Conservation (phyloP, 768 basidiomycete genomes). For the Coprinellus aureogranulatus region DNA sequence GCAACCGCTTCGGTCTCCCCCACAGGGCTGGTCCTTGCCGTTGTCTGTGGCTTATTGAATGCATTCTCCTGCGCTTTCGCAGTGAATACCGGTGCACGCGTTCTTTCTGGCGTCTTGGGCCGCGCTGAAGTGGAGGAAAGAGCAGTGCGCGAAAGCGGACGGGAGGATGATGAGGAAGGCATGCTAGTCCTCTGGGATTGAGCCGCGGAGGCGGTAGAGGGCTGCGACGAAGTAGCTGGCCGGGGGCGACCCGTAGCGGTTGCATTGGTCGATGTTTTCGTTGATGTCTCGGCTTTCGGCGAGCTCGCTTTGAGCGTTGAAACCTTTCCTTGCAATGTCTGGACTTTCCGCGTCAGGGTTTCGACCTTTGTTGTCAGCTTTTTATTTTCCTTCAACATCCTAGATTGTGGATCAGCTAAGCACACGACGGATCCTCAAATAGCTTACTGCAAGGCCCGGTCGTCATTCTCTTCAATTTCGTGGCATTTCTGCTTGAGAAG, state of each 20-base stretch:
- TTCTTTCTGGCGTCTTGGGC: conserved; percentile 55
- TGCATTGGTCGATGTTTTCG: neutral
- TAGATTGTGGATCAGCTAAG: conserved; percentile 25
- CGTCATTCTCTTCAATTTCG: conserved; percentile 85
- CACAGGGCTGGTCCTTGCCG: neutral
- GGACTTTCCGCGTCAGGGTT: conserved; percentile 67
- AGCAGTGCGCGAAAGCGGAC: conserved; percentile 29
- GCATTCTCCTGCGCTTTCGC: conserved; percentile 29
- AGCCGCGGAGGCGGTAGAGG: conserved; percentile 14
- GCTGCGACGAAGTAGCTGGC: conserved; percentile 16
- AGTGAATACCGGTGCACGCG: conserved; percentile 31
- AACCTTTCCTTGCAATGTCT: conserved; percentile 67
- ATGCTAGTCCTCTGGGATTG: conserved; percentile 12
- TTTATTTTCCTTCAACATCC: conserved; percentile 79
- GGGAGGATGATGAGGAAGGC: conserved; percentile 16
- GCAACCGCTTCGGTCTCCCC: conserved; percentile 36
- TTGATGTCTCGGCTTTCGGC: conserved; percentile 20
- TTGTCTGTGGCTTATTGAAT: conserved; percentile 10
- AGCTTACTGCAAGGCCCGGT: conserved; percentile 73
- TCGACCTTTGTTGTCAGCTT: conserved; percentile 70
- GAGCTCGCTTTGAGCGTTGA: conserved; percentile 40
- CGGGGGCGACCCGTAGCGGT: conserved; percentile 22
- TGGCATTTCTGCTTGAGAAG: conserved; percentile 63
- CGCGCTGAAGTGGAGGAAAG: conserved; percentile 43
- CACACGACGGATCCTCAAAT: neutral